Percentiles rank a stretch among this genome's conserved stretches.
Conservation (phyloP, 2,329 filamentous ascomycete genomes). For the Zymoseptoria ardabiliae region DNA sequence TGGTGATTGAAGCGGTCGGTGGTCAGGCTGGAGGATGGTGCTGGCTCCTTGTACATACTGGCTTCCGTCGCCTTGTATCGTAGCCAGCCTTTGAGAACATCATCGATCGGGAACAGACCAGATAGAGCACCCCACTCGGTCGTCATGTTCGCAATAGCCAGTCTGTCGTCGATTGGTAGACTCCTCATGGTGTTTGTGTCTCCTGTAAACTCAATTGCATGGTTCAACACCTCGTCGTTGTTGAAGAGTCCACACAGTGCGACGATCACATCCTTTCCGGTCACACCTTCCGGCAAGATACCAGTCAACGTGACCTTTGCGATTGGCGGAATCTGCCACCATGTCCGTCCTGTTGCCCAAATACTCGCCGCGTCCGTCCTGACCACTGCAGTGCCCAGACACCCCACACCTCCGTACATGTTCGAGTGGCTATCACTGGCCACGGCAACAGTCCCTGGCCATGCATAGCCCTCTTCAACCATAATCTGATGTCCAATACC, state of each 20-base stretch:
- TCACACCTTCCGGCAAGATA: constrained; percentile 67
- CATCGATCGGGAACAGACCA: constrained; percentile 75
- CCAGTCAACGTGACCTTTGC: constrained; percentile 74
- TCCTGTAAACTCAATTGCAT: constrained; percentile 81
- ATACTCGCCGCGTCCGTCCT: constrained; percentile 81
- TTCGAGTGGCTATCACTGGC: constrained; percentile 73
- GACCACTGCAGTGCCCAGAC: constrained; percentile 73
- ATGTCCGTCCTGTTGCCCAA: constrained; percentile 74
- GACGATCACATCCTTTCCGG: constrained; percentile 90
- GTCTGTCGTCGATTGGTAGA: constrained; percentile 62
- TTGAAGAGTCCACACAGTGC: constrained; percentile 81
- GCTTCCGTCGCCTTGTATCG: constrained; percentile 66
- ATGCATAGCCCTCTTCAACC: constrained; percentile 77
- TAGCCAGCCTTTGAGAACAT: constrained; percentile 63
- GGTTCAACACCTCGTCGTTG: constrained; percentile 82
- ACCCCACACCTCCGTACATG: constrained; percentile 75
- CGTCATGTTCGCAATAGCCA: constrained; percentile 75
- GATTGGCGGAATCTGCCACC: constrained; percentile 84
- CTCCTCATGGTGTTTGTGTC: constrained; percentile 67
- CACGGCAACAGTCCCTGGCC: constrained; percentile 78
- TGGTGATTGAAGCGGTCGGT: constrained; percentile 62
- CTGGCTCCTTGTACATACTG: constrained; percentile 51
- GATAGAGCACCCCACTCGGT: constrained; percentile 72
- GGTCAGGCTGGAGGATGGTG: constrained; percentile 40
- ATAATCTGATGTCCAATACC: constrained; percentile 91